Conservation (phyloP, 441 rosid species). For the Eruca vesicaria region DNA sequence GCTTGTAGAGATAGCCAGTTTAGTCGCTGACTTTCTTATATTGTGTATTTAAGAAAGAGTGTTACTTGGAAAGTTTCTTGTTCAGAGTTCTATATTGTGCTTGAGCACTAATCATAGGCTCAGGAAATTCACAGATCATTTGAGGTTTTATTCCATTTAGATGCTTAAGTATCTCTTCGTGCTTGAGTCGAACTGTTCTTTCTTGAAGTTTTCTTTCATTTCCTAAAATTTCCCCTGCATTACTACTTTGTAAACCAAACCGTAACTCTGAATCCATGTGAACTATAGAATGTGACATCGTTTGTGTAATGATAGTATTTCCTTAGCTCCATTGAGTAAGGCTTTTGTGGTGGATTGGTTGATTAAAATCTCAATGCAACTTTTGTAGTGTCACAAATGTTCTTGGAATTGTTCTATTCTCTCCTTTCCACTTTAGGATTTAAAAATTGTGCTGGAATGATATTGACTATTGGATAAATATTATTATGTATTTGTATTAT, state of each 20-base stretch:
- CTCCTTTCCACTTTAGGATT: conserved; percentile 16
- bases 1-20: conserved; percentile 26
- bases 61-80: conserved; percentile 20
- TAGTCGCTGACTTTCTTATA: conserved; percentile 23
- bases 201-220: conserved; percentile 21
- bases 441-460: neutral
- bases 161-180: conserved; percentile 17
- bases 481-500: conserved; percentile 17
- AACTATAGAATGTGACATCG: neutral
- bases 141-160: conserved; percentile 11
- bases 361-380: neutral
- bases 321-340: neutral
- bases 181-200: conserved; percentile 23
- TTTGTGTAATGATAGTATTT: neutral
- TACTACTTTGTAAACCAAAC: no score
- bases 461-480: conserved; percentile 34
- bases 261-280: no score
- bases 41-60: neutral
- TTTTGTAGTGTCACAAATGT: neutral
- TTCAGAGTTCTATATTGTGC: conserved; percentile 25
- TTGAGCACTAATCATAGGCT: conserved; percentile 28
- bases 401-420: conserved; percentile 13
- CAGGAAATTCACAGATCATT: neutral
- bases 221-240: no score
- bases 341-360: conserved; percentile 4